phyloP scores from a whole-genome alignment of 148 eudicot species.

The Selenicereus undatus region DNA sequence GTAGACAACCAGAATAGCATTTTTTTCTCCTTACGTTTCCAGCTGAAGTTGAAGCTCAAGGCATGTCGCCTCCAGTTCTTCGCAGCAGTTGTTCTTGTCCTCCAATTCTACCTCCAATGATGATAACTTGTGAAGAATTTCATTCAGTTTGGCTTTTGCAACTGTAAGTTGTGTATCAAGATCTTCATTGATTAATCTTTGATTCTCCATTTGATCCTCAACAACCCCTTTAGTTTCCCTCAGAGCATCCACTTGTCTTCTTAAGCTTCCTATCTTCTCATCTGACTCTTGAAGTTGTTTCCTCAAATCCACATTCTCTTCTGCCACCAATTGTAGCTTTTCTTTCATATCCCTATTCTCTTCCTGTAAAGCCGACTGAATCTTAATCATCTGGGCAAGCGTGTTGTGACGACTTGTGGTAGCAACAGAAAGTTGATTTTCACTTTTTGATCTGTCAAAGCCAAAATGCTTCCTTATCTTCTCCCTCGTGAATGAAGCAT shows the following conservation, averaged over 20 bases:
- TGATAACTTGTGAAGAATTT: conserved; percentile 53
- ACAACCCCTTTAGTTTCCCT: conserved; percentile 42
- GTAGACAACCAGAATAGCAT: neutral
- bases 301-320: conserved; percentile 30
- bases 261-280: conserved; percentile 34
- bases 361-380: conserved; percentile 32
- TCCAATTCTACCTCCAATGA: conserved; percentile 75
- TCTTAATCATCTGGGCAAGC: conserved; percentile 40
- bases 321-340: conserved; percentile 27
- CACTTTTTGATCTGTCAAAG: conserved; percentile 33
- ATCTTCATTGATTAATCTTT: conserved; percentile 68
- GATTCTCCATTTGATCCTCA: conserved; percentile 68
- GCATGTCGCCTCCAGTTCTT: conserved; percentile 76
- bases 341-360: conserved; percentile 32
- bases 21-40: conserved; percentile 53
- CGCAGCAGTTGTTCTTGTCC: conserved; percentile 56
- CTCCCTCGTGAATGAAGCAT: conserved; percentile 28
- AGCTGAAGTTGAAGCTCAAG: conserved; percentile 91
- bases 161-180: conserved; percentile 64
- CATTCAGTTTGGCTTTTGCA: conserved; percentile 50
- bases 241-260: conserved; percentile 36
- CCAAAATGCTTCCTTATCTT: conserved; percentile 31
- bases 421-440: conserved; percentile 21
- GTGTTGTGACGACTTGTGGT: conserved; percentile 31
- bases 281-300: conserved; percentile 42